Evolutionary conservation across 495 filamentous ascomycete genomes (phyloP).

Genomic region (Cercophora samala): DNA sequence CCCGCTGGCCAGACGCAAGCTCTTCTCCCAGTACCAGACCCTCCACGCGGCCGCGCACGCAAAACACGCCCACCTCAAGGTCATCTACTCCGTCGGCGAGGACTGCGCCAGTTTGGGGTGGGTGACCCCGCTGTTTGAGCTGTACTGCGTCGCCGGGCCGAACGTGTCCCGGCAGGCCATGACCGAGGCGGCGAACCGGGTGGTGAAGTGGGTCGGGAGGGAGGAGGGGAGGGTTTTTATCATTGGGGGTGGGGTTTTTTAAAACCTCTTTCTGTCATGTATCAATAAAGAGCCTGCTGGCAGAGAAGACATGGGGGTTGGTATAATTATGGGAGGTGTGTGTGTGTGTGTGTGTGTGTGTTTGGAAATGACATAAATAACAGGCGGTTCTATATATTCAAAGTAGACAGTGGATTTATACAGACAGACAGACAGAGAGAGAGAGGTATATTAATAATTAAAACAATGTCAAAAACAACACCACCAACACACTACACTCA

Average conservation of each 20-base stretch:
- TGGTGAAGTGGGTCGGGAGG: slow-evolving; percentile 81
- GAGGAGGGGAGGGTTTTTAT: slow-evolving; percentile 96
- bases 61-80: slow-evolving; percentile 76
- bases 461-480: neutral
- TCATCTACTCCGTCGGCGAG: slow-evolving; percentile 71
- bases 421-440: neutral
- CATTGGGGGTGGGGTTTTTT: slow-evolving; percentile 80
- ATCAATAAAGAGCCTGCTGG: no score
- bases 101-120: slow-evolving; percentile 80
- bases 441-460: neutral
- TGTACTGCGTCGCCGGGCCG: slow-evolving; percentile 88
- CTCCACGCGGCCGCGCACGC: slow-evolving; percentile 81
- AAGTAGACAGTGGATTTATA: no score
- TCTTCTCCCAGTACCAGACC: slow-evolving; percentile 79
- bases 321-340: no score
- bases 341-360: no score
- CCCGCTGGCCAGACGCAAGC: slow-evolving; percentile 60
- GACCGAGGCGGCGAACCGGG: slow-evolving; percentile 78
- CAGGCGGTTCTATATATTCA: no score
- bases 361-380: no score
- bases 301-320: neutral
- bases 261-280: slow-evolving; percentile 3
- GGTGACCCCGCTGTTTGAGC: slow-evolving; percentile 84
- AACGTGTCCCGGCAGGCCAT: slow-evolving; percentile 72
- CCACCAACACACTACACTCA: neutral